Percentiles rank a stretch among this genome's conserved stretches.
Evolutionary conservation across 495 filamentous ascomycete genomes (phyloP).

Genomic region (Aspergillus campestris): DNA sequence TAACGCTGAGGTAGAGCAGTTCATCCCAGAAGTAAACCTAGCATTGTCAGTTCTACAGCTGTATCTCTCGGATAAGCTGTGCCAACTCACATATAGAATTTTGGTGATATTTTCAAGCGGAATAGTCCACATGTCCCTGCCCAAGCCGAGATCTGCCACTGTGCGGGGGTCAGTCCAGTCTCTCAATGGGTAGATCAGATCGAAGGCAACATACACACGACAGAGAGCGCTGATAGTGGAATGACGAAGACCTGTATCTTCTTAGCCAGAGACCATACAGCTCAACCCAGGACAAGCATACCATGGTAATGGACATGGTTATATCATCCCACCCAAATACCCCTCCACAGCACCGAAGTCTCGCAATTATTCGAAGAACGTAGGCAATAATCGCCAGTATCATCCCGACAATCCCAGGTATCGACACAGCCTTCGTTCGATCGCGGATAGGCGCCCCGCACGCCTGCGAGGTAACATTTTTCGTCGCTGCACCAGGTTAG

Average conservation of each 20-base stretch:
- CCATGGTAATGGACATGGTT: slow-evolving; percentile 23
- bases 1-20: slow-evolving; percentile 24
- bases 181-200: too few species aligned
- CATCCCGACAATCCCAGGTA: slow-evolving; percentile 14
- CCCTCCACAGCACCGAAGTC: slow-evolving; percentile 17
- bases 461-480: slow-evolving; percentile 23
- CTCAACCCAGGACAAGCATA: slow-evolving; percentile 3
- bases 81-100: slow-evolving; percentile 23
- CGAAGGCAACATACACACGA: slow-evolving; percentile 14
- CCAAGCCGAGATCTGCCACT: slow-evolving; percentile 34
- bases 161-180: not conserved
- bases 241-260: slow-evolving; percentile 10
- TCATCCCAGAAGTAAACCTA: slow-evolving; percentile 27
- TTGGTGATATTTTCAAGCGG: slow-evolving; percentile 36
- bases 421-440: slow-evolving; percentile 16
- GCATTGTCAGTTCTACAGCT: not conserved
- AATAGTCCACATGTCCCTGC: slow-evolving; percentile 40
- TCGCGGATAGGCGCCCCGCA: slow-evolving; percentile 22
- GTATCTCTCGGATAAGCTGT: too few species aligned
- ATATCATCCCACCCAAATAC: slow-evolving; percentile 24
- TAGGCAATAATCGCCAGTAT: slow-evolving; percentile 19
- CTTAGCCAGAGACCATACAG: not conserved
- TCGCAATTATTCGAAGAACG: slow-evolving; percentile 19
- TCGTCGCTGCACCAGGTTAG: slow-evolving; percentile 12
- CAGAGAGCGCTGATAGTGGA: slow-evolving; percentile 18